These are phyloP conservation scores for Linum trigynum DNA, from an alignment of 345 rosid species.

Conservation along the genomic window DNA sequence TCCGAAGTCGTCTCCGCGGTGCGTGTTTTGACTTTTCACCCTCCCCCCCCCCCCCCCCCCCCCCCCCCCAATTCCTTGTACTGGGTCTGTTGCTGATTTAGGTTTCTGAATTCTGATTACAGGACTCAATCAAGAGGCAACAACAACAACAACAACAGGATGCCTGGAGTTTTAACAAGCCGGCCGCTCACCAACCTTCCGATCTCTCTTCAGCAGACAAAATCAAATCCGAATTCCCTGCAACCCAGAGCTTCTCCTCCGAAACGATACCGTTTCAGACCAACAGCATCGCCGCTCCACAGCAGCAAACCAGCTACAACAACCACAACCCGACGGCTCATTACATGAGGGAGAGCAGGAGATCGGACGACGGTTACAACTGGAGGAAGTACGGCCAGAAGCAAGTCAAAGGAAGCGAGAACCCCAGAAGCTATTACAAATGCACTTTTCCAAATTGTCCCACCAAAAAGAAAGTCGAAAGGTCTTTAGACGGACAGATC, in stretches of 20 bases:
- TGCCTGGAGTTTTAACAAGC: neutral
- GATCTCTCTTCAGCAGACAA: neutral
- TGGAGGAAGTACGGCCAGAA: neutral
- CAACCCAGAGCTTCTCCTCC: neutral
- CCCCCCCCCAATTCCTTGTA: neutral
- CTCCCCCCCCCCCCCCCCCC: no score
- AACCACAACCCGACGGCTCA: neutral
- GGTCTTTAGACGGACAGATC: neutral
- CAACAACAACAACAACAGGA: no score
- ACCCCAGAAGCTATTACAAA: neutral
- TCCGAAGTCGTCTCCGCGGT: conserved; percentile 10
- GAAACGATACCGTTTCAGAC: neutral
- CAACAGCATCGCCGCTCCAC: no score
- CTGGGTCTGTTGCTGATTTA: neutral
- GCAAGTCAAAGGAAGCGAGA: neutral
- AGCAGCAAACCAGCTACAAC: no score
- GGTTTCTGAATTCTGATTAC: neutral
- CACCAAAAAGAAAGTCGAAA: neutral
- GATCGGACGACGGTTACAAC: neutral
- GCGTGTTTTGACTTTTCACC: neutral
- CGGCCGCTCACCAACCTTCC: no score
- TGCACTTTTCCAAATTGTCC: neutral
- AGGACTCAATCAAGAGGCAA: no score
- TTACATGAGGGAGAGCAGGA: conserved; percentile 1
- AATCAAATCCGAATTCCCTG: neutral